Base-by-base conservation (phyloP, 2,329 filamentous ascomycete species). In the Coniochaeta ligniaria region DNA sequence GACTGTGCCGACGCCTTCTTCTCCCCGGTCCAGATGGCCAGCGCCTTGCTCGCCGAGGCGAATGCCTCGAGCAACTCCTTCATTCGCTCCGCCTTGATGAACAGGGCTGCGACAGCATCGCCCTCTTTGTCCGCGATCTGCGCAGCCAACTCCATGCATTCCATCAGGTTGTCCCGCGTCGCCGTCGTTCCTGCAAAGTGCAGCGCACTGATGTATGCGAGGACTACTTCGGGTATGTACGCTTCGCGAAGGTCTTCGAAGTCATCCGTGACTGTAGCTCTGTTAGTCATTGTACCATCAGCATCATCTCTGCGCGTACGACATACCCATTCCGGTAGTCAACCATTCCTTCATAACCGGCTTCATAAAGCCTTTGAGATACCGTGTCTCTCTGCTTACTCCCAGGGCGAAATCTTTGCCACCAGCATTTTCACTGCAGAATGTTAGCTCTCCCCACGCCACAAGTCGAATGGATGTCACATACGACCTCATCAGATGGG, bases 131-230 rank as follows among this genome's bases (percentile, higher is more conserved):
- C 86, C 1, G 94, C 91, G 58, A 96, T 83, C 2, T 87, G 72
- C 1, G 87, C 86, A 1, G 92, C 88, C 17, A 99, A 79, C 62
- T 96, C 91, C 90, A 99, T 94, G 68, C 88, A 90, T 70, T 94
- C 87, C 28, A 95, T 81, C 20, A 96, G 80, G 65, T 89, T 84
- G 61, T 94, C 90, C 50, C 92, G 86, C 54, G 86, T 88, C 50
- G 96, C 78, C 57, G 85, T 82, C 55, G 86, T 87, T 3, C 91
- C 92, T 0, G 90, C 89, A 69, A 89, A 90, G 71, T 96, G 90
- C 57, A 98, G 78, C 1, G 90, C 87, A 67, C 84, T 88, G 70
- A 95, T 85, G 72, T 95, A 97, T 2, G 90, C 91, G 57, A 99
- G 81, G 47, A 96, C 80, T 20, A 91, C 83, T 71, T 97, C 92